Conservation (phyloP, 225 moss, liverwort and hornwort species). For the Sphagnum contortum region DNA sequence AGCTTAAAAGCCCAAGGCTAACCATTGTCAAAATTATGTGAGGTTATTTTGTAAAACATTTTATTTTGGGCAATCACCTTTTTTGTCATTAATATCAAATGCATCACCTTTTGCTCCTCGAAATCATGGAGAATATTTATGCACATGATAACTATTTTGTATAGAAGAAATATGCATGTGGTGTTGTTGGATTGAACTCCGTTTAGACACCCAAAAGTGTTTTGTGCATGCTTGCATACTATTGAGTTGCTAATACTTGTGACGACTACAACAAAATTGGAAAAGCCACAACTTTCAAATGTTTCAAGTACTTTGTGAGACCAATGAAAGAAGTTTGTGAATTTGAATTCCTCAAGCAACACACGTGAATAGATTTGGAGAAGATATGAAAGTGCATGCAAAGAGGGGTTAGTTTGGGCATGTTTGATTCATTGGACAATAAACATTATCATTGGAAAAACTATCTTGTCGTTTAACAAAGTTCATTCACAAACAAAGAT, state of each 20-base stretch:
- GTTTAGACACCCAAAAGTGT: slow-evolving; percentile 1
- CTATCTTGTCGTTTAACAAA: too few relatives aligned
- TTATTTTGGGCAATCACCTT: too few relatives aligned
- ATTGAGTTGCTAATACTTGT: slow-evolving; percentile 1
- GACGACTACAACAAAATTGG: background rate
- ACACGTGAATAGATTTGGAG: background rate
- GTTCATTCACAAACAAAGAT: too few relatives aligned
- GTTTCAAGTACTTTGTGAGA: background rate
- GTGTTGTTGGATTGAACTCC: background rate
- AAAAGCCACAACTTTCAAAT: background rate
- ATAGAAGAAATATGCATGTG: background rate
- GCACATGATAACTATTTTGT: background rate
- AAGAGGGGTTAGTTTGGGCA: background rate
- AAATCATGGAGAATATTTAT: background rate
- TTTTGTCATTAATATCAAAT: background rate
- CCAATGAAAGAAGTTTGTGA: background rate
- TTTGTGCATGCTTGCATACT: background rate
- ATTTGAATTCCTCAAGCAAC: background rate
- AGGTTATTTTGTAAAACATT: too few relatives aligned
- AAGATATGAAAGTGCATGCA: background rate
- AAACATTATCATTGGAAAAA: too few relatives aligned
- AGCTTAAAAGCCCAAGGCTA: too few relatives aligned
- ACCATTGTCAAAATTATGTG: too few relatives aligned
- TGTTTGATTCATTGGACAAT: slow-evolving; percentile 3
- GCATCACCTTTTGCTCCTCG: background rate